Evolutionary conservation across 345 rosid genomes (phyloP).

Genomic region (Ceriops decandra): DNA sequence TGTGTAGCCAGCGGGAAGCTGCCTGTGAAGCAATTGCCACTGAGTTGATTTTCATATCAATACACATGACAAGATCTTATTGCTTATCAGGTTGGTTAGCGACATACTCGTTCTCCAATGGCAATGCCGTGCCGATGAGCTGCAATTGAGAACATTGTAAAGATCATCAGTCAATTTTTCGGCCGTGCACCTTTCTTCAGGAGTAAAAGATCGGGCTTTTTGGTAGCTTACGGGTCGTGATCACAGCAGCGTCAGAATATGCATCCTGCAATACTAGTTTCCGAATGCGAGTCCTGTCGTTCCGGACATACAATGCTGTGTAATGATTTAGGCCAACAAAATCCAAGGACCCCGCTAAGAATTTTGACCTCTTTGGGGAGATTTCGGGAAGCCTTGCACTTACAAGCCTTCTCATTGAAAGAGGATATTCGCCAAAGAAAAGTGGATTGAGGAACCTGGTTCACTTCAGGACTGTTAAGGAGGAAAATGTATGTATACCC

Average conservation of each 20-base stretch:
- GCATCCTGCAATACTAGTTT: conserved; percentile 84
- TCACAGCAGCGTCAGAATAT: conserved; percentile 72
- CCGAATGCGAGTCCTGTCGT: conserved; percentile 61
- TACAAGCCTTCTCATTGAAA: conserved; percentile 63
- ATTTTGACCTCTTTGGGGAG: conserved; percentile 46
- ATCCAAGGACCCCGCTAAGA: conserved; percentile 50
- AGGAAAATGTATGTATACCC: conserved; percentile 6
- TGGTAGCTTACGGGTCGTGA: conserved; percentile 58
- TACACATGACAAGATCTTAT: conserved; percentile 5
- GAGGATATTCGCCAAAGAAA: conserved; percentile 72
- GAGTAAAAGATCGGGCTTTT: neutral
- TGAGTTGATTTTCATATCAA: conserved; percentile 15
- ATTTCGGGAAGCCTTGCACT: conserved; percentile 69
- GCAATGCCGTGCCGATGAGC: conserved; percentile 65
- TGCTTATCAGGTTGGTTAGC: conserved; percentile 1
- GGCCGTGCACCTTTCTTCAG: neutral
- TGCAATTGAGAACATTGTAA: conserved; percentile 24
- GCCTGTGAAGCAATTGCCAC: conserved; percentile 55
- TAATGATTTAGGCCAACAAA: conserved; percentile 85
- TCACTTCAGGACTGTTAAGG: conserved; percentile 18
- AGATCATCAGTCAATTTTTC: conserved; percentile 5
- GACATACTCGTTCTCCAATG: conserved; percentile 79
- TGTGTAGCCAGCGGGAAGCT: conserved; percentile 80
- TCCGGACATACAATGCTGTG: conserved; percentile 63
- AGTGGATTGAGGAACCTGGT: conserved; percentile 90